Conservation (phyloP, 495 filamentous ascomycete species). For the Poronia punctata region DNA sequence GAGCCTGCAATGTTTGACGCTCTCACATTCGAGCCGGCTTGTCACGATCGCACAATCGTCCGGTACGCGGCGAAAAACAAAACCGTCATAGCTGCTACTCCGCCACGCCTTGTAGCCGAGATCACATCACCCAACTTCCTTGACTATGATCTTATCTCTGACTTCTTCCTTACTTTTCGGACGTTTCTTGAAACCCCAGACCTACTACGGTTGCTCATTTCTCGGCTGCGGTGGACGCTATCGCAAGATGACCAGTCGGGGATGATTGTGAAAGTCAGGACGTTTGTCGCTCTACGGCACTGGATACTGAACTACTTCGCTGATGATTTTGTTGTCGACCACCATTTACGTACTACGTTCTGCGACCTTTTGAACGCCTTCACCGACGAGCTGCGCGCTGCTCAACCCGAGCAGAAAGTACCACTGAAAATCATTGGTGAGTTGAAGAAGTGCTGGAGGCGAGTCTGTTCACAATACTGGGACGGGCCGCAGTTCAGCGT, state of each 20-base stretch:
- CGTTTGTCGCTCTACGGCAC: conserved; percentile 92
- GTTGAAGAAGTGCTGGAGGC: conserved; percentile 94
- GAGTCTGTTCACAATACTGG: conserved; percentile 85
- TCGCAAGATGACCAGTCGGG: conserved; percentile 74
- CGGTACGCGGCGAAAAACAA: conserved; percentile 66
- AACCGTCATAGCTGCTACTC: conserved; percentile 82
- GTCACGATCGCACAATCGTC: conserved; percentile 76
- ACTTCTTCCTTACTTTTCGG: conserved; percentile 96
- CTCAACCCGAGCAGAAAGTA: conserved; percentile 50
- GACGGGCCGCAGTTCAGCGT: conserved; percentile 56
- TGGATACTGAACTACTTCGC: conserved; percentile 98
- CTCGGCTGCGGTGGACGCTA: conserved; percentile 83
- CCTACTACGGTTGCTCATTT: conserved; percentile 73
- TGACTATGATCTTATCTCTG: conserved; percentile 94
- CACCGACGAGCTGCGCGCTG: conserved; percentile 45
- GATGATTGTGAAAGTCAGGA: conserved; percentile 84
- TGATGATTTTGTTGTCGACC: conserved; percentile 88
- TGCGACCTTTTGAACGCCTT: conserved; percentile 76
- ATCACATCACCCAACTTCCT: conserved; percentile 94
- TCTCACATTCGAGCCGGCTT: conserved; percentile 59
- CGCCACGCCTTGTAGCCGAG: conserved; percentile 89
- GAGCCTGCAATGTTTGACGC: conserved; percentile 68
- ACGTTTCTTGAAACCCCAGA: conserved; percentile 70
- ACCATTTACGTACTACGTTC: conserved; percentile 70
- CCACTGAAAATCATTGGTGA: conserved; percentile 89